Evolutionary conservation across 306 rosid species (phyloP).

Genomic region (Oxytropis ochrocephala): DNA sequence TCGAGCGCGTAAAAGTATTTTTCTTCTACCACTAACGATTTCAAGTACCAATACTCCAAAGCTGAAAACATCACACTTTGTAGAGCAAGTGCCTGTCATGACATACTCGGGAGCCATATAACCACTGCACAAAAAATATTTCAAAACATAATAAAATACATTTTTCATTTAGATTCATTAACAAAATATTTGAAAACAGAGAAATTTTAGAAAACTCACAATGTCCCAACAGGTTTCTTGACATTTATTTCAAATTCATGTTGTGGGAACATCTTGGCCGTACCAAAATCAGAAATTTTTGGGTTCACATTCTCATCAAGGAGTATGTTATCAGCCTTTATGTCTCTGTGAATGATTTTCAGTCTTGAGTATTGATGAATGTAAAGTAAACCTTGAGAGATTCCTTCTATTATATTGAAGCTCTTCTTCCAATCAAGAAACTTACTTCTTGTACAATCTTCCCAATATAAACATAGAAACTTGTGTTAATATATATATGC

Average conservation of each 20-base stretch:
- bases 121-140: too few relatives aligned
- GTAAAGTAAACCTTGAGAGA: constrained; percentile 11
- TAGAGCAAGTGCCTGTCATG: too few relatives aligned
- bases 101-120: too few relatives aligned
- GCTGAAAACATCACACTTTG: too few relatives aligned
- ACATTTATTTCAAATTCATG: neutral
- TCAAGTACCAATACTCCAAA: too few relatives aligned
- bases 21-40: constrained; percentile 13
- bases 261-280: constrained; percentile 8
- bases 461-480: neutral
- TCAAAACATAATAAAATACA: too few relatives aligned
- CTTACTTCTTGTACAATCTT: neutral
- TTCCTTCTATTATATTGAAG: neutral
- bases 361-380: constrained; percentile 17
- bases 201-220: neutral
- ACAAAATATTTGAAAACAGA: too few relatives aligned
- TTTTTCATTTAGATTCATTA: too few relatives aligned
- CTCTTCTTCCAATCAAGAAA: neutral
- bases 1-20: neutral
- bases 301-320: constrained; percentile 7
- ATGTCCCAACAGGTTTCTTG: constrained; percentile 11
- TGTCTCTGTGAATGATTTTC: neutral
- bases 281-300: constrained; percentile 23
- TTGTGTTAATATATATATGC: neutral
- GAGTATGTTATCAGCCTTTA: neutral